These are phyloP conservation scores for Claviceps lovelessii DNA, from an alignment of 2,329 filamentous ascomycete genomes.

Conservation along the genomic window DNA sequence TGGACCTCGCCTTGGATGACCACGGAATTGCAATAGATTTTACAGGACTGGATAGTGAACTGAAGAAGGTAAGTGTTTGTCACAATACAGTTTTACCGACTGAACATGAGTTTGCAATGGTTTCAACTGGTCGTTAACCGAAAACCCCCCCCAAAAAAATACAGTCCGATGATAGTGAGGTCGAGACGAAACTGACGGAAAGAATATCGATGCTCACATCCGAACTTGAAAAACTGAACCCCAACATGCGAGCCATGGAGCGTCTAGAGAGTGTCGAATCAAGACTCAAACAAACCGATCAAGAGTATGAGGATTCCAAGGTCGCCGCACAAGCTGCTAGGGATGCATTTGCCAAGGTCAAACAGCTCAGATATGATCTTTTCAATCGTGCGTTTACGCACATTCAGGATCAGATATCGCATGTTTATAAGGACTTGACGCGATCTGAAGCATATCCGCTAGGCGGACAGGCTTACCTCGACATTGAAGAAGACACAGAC, in stretches of 20 bases:
- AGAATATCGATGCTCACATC: constrained; percentile 58
- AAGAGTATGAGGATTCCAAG: constrained; percentile 78
- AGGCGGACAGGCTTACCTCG: constrained; percentile 78
- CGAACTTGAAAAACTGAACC: constrained; percentile 86
- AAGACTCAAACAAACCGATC: constrained; percentile 69
- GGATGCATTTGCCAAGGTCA: constrained; percentile 71
- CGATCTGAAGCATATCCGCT: constrained; percentile 80
- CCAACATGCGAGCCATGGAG: constrained; percentile 92
- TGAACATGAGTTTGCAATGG: neutral
- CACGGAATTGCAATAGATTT: constrained; percentile 89
- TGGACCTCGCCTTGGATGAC: constrained; percentile 60
- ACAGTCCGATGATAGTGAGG: constrained; percentile 54
- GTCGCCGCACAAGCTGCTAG: constrained; percentile 58
- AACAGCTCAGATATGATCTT: constrained; percentile 68
- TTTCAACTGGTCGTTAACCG: constrained; percentile 13
- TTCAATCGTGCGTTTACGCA: constrained; percentile 94
- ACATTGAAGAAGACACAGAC: constrained; percentile 86
- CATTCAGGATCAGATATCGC: constrained; percentile 85
- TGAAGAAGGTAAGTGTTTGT: constrained; percentile 51
- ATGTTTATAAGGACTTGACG: constrained; percentile 91
- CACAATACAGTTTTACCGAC: neutral
- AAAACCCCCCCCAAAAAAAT: constrained; percentile 24
- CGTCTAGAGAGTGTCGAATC: constrained; percentile 74
- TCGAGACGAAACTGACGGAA: constrained; percentile 65
- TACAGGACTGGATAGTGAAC: constrained; percentile 62